Base-by-base conservation (phyloP, 2,329 filamentous ascomycete genomes). In the Westerdykella sp. region DNA sequence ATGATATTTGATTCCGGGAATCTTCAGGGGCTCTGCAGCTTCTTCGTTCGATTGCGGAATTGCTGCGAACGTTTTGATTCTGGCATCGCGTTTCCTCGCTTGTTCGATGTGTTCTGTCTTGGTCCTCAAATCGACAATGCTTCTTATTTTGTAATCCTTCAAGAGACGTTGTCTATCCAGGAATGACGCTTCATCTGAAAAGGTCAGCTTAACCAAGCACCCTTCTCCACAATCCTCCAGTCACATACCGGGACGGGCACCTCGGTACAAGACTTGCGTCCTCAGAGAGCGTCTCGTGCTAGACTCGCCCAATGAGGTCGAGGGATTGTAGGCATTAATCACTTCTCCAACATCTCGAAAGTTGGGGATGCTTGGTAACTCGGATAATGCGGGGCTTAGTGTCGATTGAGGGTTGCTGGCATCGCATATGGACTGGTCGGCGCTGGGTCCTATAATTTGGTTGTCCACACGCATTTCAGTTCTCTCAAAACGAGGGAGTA, bases 51-150 rank as follows among this genome's bases (percentile, higher is more conserved):
- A 71, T 53, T 71, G 69, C 23, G 54, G 57, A n/a, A 71, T 51
- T 34, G 70, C 65, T 12, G 71, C 68, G 2, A 73, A 72, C 6
- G 66, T 55, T 39, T 67, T 63, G 39, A 73, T 60, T 47, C 73
- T 71, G 5, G 72, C 68, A 39, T 75, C 63, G 23, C 77, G 76
- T 61, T 84, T 87, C 45, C 79, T 73, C 11, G 78, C 76, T 57
- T 84, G 82, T 59, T 81, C 79, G 49, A 80, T 72, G 57, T 87
- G 84, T 65, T 91, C 87, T 16, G 85, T 87, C 53, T 83, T 80
- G 48, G 87, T 87, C 43, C 89, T 79, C 10, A 95, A 71, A 69
- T 95, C 89, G 46, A 95, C 77, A 34, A 95, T 78, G 2, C 81
- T 87, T 51, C 75, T 78, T 50, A 95, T 78, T 16, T 77, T 74